Base-by-base conservation (phyloP, 306 rosid genomes). In the Arachis hypogaea region DNA sequence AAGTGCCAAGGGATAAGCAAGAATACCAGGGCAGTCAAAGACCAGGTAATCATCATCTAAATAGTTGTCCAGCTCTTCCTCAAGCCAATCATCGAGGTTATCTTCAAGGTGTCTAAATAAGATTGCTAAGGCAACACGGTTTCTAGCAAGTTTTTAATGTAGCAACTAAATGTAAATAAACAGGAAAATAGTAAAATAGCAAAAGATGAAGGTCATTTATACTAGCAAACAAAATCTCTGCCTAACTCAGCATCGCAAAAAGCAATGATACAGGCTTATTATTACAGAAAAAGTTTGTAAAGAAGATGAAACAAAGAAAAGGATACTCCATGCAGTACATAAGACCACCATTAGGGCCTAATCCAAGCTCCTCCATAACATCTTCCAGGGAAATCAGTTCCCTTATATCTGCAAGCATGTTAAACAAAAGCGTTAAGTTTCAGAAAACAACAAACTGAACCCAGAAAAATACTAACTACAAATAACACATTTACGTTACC, bases 281-380 rank as follows among this genome's bases (percentile, higher is more conserved):
- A 11, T 64, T 73, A 41, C 59, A 73, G 12, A 46, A 30, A 30
- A 40, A 73, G 62, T 4, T 62, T 62, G 43, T 10, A 62, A 46
- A 60, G 66, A 22, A 71, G 50, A 52, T 28, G 11, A 40, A 47
- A 44, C 59, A 30, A 45, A 67, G 60, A 12, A 64, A 93, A 88
- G 98, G 96, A 91, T 94, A 94, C 98, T 91, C 97, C 98, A 94
- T 94, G 93, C 98, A 93, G 84, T 89, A 91, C 42, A 93, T 47
- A 77, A 93, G 97, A 65, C 93, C 93, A 56, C 98, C 98, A 83
- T 93, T 93, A 57, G 98, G 98, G 74, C 98, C 98, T 69, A 93
- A 73, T 33, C 93, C 94, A 78, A 91, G 96, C 65, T 89, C 98
- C 81, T 93, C 98, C 98, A 91, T 93, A 50, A 91, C 97, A 86